A percentile compares a stretch with the other conserved stretches of the same genome.
Evolutionary conservation across 306 rosid genomes (phyloP).

Genomic region (Rosa persica): DNA sequence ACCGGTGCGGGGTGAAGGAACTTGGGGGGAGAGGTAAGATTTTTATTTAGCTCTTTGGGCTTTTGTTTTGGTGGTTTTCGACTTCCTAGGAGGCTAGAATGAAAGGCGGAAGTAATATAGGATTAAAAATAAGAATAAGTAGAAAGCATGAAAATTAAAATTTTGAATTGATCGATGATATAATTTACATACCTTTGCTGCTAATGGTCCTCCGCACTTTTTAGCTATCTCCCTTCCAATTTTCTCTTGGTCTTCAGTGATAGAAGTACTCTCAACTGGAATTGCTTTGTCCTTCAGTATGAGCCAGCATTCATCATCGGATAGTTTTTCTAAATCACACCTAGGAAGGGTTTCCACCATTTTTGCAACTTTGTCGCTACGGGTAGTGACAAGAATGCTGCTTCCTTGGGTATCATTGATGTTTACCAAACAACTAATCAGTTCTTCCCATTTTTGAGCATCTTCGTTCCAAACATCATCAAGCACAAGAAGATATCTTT

Average conservation of each 20-base stretch:
- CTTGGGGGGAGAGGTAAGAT: no score
- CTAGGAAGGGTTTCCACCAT: not conserved
- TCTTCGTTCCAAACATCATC: slow-evolving; percentile 35
- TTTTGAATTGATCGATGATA: not conserved
- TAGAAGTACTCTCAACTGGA: not conserved
- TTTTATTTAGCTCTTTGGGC: no score
- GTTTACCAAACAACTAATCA: slow-evolving; percentile 5
- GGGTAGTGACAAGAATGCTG: slow-evolving; percentile 11
- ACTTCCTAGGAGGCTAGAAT: no score
- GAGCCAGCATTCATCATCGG: not conserved
- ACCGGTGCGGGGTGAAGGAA: no score
- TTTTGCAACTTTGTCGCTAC: slow-evolving; percentile 7
- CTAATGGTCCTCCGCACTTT: not conserved
- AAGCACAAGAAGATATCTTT: slow-evolving; percentile 25
- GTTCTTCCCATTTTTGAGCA: not conserved
- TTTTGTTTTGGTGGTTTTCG: no score
- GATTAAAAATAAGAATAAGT: not conserved
- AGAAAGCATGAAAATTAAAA: not conserved
- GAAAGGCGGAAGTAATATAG: no score
- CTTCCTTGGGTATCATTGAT: not conserved
- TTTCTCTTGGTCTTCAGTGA: not conserved
- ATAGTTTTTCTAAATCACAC: not conserved
- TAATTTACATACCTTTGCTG: not conserved
- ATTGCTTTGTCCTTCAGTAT: not conserved
- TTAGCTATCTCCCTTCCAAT: not conserved